Conservation (phyloP, 73 alveolate species). For the Uronychia binucleata region DNA sequence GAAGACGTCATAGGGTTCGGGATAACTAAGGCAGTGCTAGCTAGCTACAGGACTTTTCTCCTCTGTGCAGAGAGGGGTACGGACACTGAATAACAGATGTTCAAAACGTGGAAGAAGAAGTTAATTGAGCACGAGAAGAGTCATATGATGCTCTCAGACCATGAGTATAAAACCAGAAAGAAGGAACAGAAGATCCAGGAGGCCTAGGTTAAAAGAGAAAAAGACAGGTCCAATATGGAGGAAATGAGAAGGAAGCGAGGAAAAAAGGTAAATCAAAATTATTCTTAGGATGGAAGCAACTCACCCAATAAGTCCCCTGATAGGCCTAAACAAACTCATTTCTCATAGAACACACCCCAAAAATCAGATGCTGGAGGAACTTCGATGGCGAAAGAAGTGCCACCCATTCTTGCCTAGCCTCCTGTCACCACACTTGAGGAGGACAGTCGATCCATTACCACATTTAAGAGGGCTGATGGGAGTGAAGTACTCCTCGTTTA, state of each 20-base stretch:
- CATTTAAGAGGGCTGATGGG: background rate
- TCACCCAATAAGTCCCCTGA: too few species aligned
- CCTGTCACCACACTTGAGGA: too few species aligned
- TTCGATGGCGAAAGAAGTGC: too few species aligned
- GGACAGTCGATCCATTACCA: too few species aligned
- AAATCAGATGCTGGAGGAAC: too few species aligned
- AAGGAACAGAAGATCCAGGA: background rate
- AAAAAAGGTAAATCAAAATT: background rate
- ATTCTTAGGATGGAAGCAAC: too few species aligned
- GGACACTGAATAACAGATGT: background rate
- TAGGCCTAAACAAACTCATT: conserved; percentile 75
- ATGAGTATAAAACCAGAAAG: background rate
- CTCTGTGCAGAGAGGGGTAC: background rate
- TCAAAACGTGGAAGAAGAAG: background rate
- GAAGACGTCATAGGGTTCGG: background rate
- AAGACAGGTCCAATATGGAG: background rate
- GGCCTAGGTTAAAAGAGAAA: background rate
- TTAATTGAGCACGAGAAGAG: conserved; percentile 3
- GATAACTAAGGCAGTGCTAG: background rate
- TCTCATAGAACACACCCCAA: conserved; percentile 71
- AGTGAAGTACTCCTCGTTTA: background rate
- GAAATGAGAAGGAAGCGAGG: background rate
- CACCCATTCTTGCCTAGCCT: too few species aligned
- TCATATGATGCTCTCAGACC: background rate
- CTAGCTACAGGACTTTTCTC: background rate